Conservation (phyloP, 2,329 filamentous ascomycete species). For the Calonectria hongkongensis region DNA sequence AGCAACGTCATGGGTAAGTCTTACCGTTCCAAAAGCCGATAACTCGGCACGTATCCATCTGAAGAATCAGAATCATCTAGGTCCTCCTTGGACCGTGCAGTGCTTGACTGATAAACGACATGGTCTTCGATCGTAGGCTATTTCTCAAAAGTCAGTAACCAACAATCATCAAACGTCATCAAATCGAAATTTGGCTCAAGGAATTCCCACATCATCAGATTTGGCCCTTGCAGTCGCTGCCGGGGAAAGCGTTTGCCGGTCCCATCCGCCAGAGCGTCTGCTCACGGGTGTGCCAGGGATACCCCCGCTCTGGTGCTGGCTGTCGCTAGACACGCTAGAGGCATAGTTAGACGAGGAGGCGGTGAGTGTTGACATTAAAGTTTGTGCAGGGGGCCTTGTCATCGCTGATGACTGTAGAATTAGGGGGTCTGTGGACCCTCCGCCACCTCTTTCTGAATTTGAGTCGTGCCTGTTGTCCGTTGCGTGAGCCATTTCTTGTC, state of each 20-base stretch:
- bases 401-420: conserved; percentile 14
- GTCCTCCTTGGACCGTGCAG: not conserved
- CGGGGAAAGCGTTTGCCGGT: conserved; percentile 49
- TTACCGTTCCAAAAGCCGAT: conserved; percentile 6
- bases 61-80: conserved; percentile 10
- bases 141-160: conserved; percentile 11
- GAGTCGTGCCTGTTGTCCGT: not conserved
- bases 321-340: conserved; percentile 47
- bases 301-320: conserved; percentile 38
- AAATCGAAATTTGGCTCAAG: not conserved
- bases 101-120: conserved; percentile 8
- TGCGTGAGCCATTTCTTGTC: conserved; percentile 10
- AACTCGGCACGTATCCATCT: conserved; percentile 13
- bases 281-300: conserved; percentile 49
- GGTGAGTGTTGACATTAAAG: conserved; percentile 44
- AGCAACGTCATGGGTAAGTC: not conserved
- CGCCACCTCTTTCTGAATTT: not conserved
- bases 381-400: conserved; percentile 40
- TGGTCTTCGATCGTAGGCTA: conserved; percentile 11
- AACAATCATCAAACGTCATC: not conserved
- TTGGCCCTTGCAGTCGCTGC: conserved; percentile 36
- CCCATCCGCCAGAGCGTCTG: conserved; percentile 50
- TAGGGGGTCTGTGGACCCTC: conserved; percentile 4
- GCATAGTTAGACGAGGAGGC: conserved; percentile 49
- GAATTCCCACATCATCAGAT: conserved; percentile 8